phyloP scores from a whole-genome alignment of 1,139 yeast species.

The Candida sanyaensis region DNA sequence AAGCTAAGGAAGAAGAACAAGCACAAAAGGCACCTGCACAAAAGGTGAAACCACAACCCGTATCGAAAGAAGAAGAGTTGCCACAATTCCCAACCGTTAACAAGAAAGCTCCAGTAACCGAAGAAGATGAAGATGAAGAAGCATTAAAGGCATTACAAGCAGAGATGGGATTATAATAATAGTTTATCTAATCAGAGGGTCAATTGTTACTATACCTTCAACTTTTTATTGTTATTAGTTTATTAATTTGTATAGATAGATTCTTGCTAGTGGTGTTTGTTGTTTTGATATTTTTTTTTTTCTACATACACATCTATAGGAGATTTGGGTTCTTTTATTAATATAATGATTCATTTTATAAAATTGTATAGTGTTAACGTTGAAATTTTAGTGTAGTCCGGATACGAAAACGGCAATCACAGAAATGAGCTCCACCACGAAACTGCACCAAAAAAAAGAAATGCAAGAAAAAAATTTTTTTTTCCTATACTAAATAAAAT shows the following conservation, averaged over 20 bases:
- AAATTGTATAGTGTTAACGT: not conserved
- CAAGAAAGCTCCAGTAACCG: conserved; percentile 41
- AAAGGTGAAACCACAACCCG: conserved; percentile 17
- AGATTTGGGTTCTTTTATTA: not conserved
- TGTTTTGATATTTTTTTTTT: not conserved
- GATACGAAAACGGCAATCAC: not conserved
- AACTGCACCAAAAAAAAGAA: not conserved
- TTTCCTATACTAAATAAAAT: not conserved
- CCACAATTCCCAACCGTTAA: conserved; percentile 53
- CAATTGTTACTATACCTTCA: not conserved
- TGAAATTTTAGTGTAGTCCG: not conserved
- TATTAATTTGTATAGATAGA: not conserved
- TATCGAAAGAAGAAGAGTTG: conserved; percentile 25
- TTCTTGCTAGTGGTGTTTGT: not conserved
- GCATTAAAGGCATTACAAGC: conserved; percentile 89
- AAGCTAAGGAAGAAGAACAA: conserved; percentile 53
- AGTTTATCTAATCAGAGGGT: not conserved
- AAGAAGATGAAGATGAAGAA: conserved; percentile 87
- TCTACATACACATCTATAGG: too few species aligned
- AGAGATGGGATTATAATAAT: conserved; percentile 79
- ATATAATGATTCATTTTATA: not conserved
- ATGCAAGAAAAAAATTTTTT: not conserved
- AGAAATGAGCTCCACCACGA: not conserved
- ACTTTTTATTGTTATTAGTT: not conserved
- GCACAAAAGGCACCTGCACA: conserved; percentile 18